Evolutionary conservation across 2,329 filamentous ascomycete genomes (phyloP).

Genomic region (Cordyceps cicadae): DNA sequence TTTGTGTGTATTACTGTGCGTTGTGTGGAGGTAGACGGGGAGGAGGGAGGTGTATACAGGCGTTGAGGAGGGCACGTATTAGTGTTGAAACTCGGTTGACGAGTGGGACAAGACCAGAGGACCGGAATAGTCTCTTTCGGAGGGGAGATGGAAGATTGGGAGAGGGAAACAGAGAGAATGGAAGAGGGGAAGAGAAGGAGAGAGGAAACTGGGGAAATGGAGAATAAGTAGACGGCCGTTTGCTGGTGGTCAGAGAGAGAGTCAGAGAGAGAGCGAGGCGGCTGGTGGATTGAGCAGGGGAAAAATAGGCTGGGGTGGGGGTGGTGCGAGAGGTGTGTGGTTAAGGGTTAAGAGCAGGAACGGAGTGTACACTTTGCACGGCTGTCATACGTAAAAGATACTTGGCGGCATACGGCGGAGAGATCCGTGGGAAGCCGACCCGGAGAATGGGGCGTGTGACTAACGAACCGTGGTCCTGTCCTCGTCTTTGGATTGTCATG

Average conservation of each 20-base stretch:
- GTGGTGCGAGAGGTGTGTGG: neutral
- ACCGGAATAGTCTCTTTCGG: neutral
- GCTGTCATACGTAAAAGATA: neutral
- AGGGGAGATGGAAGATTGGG: neutral
- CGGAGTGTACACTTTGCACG: neutral
- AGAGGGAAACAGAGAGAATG: neutral
- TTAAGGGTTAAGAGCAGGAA: neutral
- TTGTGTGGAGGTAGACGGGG: neutral
- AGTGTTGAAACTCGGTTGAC: conserved; percentile 13
- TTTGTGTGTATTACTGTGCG: neutral
- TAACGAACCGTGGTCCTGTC: neutral
- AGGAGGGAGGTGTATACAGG: neutral
- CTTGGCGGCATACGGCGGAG: conserved; percentile 2
- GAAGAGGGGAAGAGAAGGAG: neutral
- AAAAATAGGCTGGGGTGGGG: neutral
- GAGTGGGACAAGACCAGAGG: conserved; percentile 7
- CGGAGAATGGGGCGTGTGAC: neutral
- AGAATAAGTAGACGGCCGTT: conserved; percentile 11
- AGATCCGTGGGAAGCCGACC: conserved; percentile 11
- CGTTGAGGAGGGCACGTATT: conserved; percentile 12
- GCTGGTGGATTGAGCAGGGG: neutral
- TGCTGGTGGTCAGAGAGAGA: conserved; percentile 3
- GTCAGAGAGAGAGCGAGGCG: neutral
- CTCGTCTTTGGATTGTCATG: neutral
- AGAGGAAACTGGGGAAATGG: neutral